Percentiles rank a stretch among this genome's conserved stretches.
Evolutionary conservation across 2,329 filamentous ascomycete genomes (phyloP).

Genomic region (Myriangium duriaei): DNA sequence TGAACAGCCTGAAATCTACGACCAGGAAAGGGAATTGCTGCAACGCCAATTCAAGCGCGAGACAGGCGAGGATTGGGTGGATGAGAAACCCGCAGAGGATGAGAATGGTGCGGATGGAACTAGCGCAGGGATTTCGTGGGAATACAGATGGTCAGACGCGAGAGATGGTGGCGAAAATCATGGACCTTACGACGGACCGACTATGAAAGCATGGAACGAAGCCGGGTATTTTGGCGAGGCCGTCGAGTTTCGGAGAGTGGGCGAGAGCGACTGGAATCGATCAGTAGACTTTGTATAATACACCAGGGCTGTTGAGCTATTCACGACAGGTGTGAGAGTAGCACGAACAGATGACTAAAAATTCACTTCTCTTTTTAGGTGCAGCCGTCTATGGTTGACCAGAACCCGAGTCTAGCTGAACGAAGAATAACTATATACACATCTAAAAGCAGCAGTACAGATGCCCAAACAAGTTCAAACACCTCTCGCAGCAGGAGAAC

Average conservation of each 20-base stretch:
- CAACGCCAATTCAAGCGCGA: constrained; percentile 73
- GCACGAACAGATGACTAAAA: too few species aligned
- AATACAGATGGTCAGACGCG: constrained; percentile 86
- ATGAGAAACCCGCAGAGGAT: constrained; percentile 21
- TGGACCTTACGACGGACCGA: constrained; percentile 72
- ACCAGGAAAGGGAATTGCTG: constrained; percentile 71
- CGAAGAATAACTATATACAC: too few species aligned
- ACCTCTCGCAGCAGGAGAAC: too few species aligned
- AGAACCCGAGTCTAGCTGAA: too few species aligned
- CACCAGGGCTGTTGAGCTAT: too few species aligned
- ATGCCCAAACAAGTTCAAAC: too few species aligned
- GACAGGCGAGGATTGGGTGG: constrained; percentile 73
- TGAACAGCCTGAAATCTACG: constrained; percentile 83
- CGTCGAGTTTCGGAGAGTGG: constrained; percentile 46
- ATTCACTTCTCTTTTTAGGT: too few species aligned
- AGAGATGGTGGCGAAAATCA: constrained; percentile 67
- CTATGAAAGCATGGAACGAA: constrained; percentile 83
- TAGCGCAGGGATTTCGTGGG: constrained; percentile 49
- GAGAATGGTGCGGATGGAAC: constrained; percentile 6
- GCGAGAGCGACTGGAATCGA: constrained; percentile 31
- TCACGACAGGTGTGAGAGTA: too few species aligned
- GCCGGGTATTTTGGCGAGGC: constrained; percentile 88
- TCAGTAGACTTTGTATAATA: constrained; percentile 23
- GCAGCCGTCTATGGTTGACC: too few species aligned
- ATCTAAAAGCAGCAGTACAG: too few species aligned